Percentiles rank a stretch among this genome's conserved stretches.
Conservation (phyloP, 352 stramenopile species). For the Saprolegnia parasitica region DNA sequence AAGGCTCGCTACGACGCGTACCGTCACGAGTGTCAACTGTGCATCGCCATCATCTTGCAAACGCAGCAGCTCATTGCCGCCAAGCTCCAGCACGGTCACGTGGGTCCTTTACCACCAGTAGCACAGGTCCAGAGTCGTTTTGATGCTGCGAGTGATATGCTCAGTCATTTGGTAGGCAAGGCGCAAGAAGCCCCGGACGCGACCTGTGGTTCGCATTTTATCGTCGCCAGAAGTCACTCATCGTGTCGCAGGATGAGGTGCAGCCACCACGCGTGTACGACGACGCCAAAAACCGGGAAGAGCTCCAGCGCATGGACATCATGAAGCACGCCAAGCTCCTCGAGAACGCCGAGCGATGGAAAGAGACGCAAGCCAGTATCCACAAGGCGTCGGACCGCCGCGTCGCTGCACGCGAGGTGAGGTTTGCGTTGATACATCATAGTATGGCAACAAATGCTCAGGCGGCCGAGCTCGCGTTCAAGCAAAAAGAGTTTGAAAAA, state of each 20-base stretch:
- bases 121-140: background rate
- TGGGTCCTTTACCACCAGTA: background rate
- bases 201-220: background rate
- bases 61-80: constrained; percentile 8
- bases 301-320: constrained; percentile 2
- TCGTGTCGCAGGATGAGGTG: background rate
- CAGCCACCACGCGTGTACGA: background rate
- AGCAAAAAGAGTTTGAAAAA: constrained; percentile 19
- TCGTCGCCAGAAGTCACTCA: background rate
- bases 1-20: constrained; percentile 7
- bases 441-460: background rate
- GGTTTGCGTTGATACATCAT: background rate
- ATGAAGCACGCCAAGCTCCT: constrained; percentile 21
- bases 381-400: constrained; percentile 7
- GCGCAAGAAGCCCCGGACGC: constrained; percentile 9
- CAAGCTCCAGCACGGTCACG: background rate
- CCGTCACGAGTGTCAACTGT: constrained; percentile 5
- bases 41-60: constrained; percentile 24
- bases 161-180: background rate
- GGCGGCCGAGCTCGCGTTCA: constrained; percentile 18
- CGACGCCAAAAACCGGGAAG: background rate
- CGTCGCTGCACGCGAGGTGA: constrained; percentile 3
- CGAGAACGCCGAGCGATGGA: constrained; percentile 22
- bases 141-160: background rate
- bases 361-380: constrained; percentile 22